A percentile compares a stretch with the other conserved stretches of the same genome.
These are phyloP conservation scores for Symbiodinium pilosum DNA, from an alignment of 73 alveolate genomes.

Conservation along the genomic window DNA sequence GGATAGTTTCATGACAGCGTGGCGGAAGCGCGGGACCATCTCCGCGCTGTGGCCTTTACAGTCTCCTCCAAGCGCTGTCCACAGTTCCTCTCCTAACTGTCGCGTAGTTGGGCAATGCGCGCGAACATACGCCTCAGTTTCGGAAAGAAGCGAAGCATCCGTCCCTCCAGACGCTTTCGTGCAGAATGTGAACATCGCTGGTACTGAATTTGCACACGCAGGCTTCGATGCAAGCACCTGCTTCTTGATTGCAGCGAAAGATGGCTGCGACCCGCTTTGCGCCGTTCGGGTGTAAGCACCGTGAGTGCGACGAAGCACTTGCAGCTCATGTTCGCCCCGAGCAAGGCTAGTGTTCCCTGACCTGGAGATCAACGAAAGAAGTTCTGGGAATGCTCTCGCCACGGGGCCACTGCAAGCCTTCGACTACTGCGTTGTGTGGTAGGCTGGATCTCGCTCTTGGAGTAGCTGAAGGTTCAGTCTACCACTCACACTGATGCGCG, in stretches of 20 bases:
- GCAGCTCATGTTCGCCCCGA: slow-evolving; percentile 24
- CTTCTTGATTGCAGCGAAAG: background rate
- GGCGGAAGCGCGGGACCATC: background rate
- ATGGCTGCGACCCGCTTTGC: background rate
- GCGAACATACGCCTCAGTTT: background rate
- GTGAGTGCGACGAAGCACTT: background rate
- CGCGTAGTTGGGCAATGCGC: background rate
- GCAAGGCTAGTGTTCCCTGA: background rate
- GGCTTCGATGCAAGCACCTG: background rate
- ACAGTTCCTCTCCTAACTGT: background rate
- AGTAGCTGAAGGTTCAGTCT: background rate
- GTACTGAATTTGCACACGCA: background rate
- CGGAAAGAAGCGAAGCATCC: background rate
- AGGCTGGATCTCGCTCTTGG: background rate
- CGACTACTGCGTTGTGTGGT: background rate
- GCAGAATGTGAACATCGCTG: background rate
- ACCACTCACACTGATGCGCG: no score
- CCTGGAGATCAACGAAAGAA: background rate
- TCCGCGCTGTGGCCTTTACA: background rate
- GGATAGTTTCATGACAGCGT: background rate
- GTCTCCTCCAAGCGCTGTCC: background rate
- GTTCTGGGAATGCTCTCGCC: background rate
- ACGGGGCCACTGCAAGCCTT: slow-evolving; percentile 1
- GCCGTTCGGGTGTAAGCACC: no score
- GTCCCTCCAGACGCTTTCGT: background rate